Percentiles rank a stretch among this genome's conserved stretches.
Conservation (phyloP, 192 early-diverging fungal species). For the Kickxella alabastrina region DNA sequence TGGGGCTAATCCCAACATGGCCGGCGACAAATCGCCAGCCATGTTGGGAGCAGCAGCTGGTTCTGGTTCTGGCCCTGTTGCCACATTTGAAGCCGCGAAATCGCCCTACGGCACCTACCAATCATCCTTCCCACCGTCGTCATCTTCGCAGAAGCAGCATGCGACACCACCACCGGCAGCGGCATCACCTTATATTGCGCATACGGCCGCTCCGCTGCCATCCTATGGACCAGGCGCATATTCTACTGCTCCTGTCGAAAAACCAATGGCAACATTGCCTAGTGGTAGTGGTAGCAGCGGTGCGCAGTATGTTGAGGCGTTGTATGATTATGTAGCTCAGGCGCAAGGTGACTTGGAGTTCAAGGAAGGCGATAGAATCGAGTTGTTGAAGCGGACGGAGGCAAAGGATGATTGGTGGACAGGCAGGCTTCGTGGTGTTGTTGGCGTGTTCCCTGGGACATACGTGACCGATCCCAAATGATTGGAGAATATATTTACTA, state of each 20-base stretch:
- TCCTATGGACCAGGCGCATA: slow-evolving; percentile 9
- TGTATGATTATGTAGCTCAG: slow-evolving; percentile 78
- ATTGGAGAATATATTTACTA: too few relatives aligned
- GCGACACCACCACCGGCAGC: slow-evolving; percentile 4
- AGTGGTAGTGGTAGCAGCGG: slow-evolving; percentile 44
- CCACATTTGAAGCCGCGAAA: neutral
- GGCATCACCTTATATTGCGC: too few relatives aligned
- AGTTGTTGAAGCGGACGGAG: slow-evolving; percentile 59
- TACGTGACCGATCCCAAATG: slow-evolving; percentile 41
- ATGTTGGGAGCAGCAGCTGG: too few relatives aligned
- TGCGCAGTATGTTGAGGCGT: slow-evolving; percentile 57
- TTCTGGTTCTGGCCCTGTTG: neutral
- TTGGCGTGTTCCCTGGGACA: slow-evolving; percentile 73
- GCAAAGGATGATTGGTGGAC: slow-evolving; percentile 80
- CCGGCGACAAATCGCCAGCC: slow-evolving; percentile 5
- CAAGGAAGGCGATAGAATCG: slow-evolving; percentile 65
- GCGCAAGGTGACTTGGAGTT: slow-evolving; percentile 70
- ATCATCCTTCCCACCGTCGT: slow-evolving; percentile 8
- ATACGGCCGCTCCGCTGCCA: slow-evolving; percentile 4
- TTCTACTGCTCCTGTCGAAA: slow-evolving; percentile 18
- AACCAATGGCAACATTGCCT: slow-evolving; percentile 1
- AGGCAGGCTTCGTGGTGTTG: slow-evolving; percentile 57
- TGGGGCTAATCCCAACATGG: too few relatives aligned
- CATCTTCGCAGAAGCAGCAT: too few relatives aligned
- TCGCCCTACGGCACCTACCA: slow-evolving; percentile 20